Base-by-base conservation (phyloP, 1,139 yeast species). In the Arxiozyma heterogenica region DNA sequence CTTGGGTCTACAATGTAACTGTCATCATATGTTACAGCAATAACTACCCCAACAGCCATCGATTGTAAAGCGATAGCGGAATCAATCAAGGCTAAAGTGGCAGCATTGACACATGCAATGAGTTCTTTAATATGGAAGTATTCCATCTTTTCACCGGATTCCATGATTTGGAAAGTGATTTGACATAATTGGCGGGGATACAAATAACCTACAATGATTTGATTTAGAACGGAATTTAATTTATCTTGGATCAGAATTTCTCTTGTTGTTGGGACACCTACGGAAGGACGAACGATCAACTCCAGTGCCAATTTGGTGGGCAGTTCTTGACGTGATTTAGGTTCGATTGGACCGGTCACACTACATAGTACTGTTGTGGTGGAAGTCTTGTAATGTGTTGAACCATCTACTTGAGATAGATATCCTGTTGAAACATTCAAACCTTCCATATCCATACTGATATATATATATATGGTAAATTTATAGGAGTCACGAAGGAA, bases 321-420 rank as follows among this genome's bases (percentile, higher is more conserved):
- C 45, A 84, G 71, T 67, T 93, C 98, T 66, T 90, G 96, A 61
- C 94, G 79, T 21, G 80, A 71, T 68, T 85, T 86, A 12, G 91
- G 87, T 64, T 91, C 98, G 49, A 91, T 78, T 0, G 98, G 98
- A 0, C 98, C 98, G 0, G 91, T 79, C 1, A 91, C 91, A 0
- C 96, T 82, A 46, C 85, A 82, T 3, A 89, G 70, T 8, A 86
- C 82, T 58, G 80, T 80, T 1, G 88, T 81, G 23, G 67, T 69
- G 8, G 76, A 79, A 23, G 73, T 67, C 25, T 71, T 73, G 9
- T 49, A 47, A 50, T 79, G 79, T 0, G 94, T 83, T 1, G 95
- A 87, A 1, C 97, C 97, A 67, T 88, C 96, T 1, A 83, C 91
- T 58, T 82, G 78, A 51, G 73, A 70, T 53, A 86, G 68, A 4